phyloP scores from a whole-genome alignment of 2,329 filamentous ascomycete species.

The Incumbomyces lentus region DNA sequence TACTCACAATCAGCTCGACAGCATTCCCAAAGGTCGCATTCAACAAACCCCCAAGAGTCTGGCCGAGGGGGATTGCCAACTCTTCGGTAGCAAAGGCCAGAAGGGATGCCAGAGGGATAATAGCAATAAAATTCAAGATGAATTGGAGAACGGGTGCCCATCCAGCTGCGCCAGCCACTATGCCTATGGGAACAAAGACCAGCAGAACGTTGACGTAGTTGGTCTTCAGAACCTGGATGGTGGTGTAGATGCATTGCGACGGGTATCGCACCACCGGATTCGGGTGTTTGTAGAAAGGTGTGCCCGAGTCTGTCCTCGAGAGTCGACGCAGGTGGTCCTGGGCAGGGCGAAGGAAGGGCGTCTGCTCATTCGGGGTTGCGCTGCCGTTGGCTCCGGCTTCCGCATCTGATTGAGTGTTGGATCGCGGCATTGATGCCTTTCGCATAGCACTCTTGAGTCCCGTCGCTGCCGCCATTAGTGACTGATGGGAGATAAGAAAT shows the following conservation, averaged over 20 bases:
- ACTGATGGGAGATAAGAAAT: background rate
- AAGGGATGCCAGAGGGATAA: conserved; percentile 51
- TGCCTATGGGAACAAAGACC: conserved; percentile 55
- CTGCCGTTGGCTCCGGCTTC: conserved; percentile 22
- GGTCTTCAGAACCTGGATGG: conserved; percentile 35
- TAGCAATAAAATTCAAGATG: conserved; percentile 53
- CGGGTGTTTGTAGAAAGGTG: conserved; percentile 28
- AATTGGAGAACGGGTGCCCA: conserved; percentile 51
- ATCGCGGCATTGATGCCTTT: conserved; percentile 12
- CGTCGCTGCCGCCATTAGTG: conserved; percentile 5
- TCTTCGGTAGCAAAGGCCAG: conserved; percentile 57
- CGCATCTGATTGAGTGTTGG: conserved; percentile 12
- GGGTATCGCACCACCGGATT: conserved; percentile 32
- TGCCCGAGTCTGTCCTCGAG: conserved; percentile 15
- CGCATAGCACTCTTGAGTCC: conserved; percentile 7
- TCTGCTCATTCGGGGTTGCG: conserved; percentile 26
- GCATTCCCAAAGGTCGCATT: conserved; percentile 59
- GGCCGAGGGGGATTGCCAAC: conserved; percentile 49
- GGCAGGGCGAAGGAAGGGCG: conserved; percentile 22
- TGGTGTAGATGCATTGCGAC: conserved; percentile 28
- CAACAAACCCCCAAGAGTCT: conserved; percentile 52
- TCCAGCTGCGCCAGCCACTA: conserved; percentile 49
- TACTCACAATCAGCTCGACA: conserved; percentile 58
- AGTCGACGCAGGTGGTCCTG: conserved; percentile 7
- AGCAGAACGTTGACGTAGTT: conserved; percentile 51